A percentile compares a stretch with the other conserved stretches of the same genome.
phyloP scores from a whole-genome alignment of 1,139 yeast species.

The Yamadazyma taylorii region DNA sequence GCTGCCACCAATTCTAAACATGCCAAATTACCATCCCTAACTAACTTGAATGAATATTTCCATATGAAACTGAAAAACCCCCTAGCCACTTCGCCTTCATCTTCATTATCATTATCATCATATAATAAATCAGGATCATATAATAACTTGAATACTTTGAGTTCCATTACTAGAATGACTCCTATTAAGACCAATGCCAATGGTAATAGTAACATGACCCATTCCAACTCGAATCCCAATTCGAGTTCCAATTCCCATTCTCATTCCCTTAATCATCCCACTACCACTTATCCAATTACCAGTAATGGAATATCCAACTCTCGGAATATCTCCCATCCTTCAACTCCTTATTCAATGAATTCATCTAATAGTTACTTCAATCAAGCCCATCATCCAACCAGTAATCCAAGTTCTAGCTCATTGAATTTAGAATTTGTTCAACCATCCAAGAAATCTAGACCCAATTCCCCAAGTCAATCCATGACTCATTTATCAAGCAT shows the following conservation, averaged over 20 bases:
- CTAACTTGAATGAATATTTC: conserved; percentile 35
- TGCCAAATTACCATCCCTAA: conserved; percentile 23
- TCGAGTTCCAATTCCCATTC: too few relatives aligned
- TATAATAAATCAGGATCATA: conserved; percentile 10
- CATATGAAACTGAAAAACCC: conserved; percentile 20
- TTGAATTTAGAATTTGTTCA: conserved; percentile 17
- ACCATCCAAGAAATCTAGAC: conserved; percentile 37
- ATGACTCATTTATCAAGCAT: conserved; percentile 12
- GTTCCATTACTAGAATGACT: conserved; percentile 38
- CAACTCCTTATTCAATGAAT: conserved; percentile 15
- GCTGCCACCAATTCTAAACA: background rate
- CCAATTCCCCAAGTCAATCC: conserved; percentile 36
- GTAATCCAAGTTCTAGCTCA: conserved; percentile 18
- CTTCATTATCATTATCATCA: conserved; percentile 7
- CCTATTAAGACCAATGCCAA: conserved; percentile 30
- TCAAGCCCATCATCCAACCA: conserved; percentile 18
- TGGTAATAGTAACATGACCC: too few relatives aligned
- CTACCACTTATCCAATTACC: conserved; percentile 3
- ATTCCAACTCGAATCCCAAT: too few relatives aligned
- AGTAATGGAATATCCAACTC: too few relatives aligned
- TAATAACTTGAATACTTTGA: conserved; percentile 19
- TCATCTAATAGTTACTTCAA: conserved; percentile 15
- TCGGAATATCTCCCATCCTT: conserved; percentile 17
- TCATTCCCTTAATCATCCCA: too few relatives aligned
- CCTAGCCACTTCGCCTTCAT: conserved; percentile 6